phyloP scores from a whole-genome alignment of 108 stramenopile genomes.

The Nitzschia inconspicua region DNA sequence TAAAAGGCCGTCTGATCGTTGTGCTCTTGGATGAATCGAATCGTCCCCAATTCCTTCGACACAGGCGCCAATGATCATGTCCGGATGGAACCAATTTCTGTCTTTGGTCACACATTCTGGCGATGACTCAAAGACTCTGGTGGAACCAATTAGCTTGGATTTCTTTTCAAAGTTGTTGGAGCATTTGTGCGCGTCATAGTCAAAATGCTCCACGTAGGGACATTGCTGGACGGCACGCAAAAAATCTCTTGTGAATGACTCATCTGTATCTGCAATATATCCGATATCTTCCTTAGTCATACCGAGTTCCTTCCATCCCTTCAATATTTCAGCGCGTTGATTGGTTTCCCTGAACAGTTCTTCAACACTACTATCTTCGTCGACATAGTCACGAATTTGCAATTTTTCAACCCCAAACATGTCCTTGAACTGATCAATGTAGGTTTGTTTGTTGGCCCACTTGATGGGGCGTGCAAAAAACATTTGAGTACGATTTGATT shows the following conservation, averaged over 20 bases:
- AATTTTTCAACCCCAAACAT: constrained; percentile 1
- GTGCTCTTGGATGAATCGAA: constrained; percentile 17
- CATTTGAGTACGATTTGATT: constrained; percentile 49
- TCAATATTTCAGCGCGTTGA: constrained; percentile 42
- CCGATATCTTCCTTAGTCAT: constrained; percentile 53
- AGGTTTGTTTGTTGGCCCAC: constrained; percentile 10
- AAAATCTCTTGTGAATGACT: constrained; percentile 49
- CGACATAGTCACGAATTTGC: neutral
- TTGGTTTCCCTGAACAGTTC: constrained; percentile 17
- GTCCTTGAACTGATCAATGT: neutral
- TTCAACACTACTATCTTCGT: neutral
- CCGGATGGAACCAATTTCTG: constrained; percentile 45
- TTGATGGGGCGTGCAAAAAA: constrained; percentile 7
- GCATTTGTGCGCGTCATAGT: neutral
- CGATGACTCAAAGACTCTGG: constrained; percentile 34
- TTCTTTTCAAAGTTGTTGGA: too few species aligned
- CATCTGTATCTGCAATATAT: constrained; percentile 45
- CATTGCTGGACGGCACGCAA: constrained; percentile 55
- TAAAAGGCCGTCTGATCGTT: constrained; percentile 1
- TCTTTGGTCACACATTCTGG: constrained; percentile 39
- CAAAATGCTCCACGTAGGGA: constrained; percentile 24
- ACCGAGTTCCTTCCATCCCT: constrained; percentile 51
- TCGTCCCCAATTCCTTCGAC: constrained; percentile 44
- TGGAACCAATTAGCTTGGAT: constrained; percentile 33
- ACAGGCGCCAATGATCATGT: constrained; percentile 49